Evolutionary conservation across 1,139 yeast genomes (phyloP), one percentile per base, ranked within the genome.

Genomic region (Nematodospora anomalae): DNA sequence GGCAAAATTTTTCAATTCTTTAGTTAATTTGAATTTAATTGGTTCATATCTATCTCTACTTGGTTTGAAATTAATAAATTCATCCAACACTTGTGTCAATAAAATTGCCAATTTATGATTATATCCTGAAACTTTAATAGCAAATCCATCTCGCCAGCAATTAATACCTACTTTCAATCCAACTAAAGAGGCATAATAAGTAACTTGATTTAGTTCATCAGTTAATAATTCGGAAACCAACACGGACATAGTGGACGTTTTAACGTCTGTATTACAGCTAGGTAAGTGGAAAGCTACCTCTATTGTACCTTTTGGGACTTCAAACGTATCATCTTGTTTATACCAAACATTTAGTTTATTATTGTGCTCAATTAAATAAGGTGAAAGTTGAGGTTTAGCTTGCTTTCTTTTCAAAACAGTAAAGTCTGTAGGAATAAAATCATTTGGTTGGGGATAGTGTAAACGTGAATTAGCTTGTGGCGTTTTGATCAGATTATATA

Each of bases 321-420:
- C 79, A 54, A 92, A 87, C 33, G 83, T 79, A 48, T 92, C 96
- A 61, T 92, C 97, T 52, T 84, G 84, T 57, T 90, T 92, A 60
- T 73, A 88, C 98, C 98, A 92, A 25, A 88, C 67, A 50, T 68
- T 71, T 38, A 57, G 49, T 38, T 56, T 60, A 21, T 52, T 51
- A 25, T 55, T 51, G 33, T 68, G 68, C 26, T 60, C 57, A 32
- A 71, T 53, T 28, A 71, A 52, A 42, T 56, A 64, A 3, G 76
- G 77, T 43, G 62, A 63, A 5, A 49, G 46, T 31, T 63, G 54
- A 0, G 76, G 71, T 1, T 25, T 31, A 5, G 53, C 53, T 3
- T 53, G 38, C 28, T 71, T 72, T 31, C 62, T 55, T 44, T 69
- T 72, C 22, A 66, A 67, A 5, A 88, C 80, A 1, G 71, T 69